Evolutionary conservation across 2,329 filamentous ascomycete genomes (phyloP).

Genomic region (Cladosporium sp.): DNA sequence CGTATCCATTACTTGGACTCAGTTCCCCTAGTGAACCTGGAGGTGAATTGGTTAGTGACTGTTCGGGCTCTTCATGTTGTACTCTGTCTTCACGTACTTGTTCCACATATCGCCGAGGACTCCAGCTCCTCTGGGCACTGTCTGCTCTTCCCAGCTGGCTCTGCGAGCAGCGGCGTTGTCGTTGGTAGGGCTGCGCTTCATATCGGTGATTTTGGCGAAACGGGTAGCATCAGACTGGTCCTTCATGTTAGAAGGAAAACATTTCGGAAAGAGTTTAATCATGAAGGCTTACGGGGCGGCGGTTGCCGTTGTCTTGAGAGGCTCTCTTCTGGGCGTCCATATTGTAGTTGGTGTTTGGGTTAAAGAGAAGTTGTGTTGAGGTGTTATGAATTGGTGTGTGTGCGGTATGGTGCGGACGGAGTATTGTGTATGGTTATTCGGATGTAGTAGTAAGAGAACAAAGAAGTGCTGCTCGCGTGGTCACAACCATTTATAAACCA

Average conservation of each 20-base stretch:
- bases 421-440: too few species aligned
- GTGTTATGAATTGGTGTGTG: background rate
- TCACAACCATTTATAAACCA: background rate
- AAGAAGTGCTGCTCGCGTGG: background rate
- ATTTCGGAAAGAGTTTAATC: too few species aligned
- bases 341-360: background rate
- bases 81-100: background rate
- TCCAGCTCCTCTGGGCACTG: background rate
- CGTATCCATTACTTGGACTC: background rate
- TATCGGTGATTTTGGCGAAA: background rate
- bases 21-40: constrained; percentile 1
- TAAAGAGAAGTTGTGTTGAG: too few species aligned
- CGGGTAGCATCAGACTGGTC: background rate
- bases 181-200: constrained; percentile 4
- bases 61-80: background rate
- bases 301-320: background rate
- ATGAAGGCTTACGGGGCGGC: background rate
- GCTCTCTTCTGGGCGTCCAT: background rate
- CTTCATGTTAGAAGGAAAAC: background rate
- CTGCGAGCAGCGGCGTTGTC: constrained; percentile 6
- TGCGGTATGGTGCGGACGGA: background rate
- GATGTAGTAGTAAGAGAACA: background rate
- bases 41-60: background rate
- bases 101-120: constrained; percentile 6
- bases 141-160: constrained; percentile 8